phyloP scores from a whole-genome alignment of 2,329 filamentous ascomycete species.

The Colletotrichum agaves region DNA sequence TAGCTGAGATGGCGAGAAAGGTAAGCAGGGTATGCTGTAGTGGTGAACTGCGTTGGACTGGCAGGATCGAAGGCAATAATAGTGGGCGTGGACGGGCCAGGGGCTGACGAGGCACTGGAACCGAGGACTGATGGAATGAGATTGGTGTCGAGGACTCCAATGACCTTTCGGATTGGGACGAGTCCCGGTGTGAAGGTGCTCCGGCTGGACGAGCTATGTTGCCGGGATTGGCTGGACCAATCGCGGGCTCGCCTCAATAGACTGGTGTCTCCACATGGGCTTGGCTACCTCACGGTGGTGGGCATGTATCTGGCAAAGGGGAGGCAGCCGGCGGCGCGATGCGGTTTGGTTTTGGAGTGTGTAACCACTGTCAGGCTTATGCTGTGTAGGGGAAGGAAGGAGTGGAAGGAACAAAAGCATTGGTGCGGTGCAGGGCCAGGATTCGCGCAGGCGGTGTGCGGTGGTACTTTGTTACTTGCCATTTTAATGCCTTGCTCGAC shows the following conservation, averaged over 20 bases:
- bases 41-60: not conserved
- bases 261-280: slow-evolving; percentile 13
- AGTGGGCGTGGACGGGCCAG: slow-evolving; percentile 6
- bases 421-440: not conserved
- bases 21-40: not conserved
- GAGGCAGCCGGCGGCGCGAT: not conserved
- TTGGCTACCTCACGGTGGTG: slow-evolving; percentile 1
- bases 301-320: slow-evolving; percentile 15
- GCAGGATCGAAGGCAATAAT: not conserved
- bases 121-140: slow-evolving; percentile 15
- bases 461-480: too few species aligned
- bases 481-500: not conserved
- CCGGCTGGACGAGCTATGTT: not conserved
- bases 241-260: slow-evolving; percentile 31
- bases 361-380: too few species aligned
- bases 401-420: not conserved
- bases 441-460: not conserved
- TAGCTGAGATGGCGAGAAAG: too few species aligned
- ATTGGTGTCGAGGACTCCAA: not conserved
- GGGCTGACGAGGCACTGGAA: slow-evolving; percentile 26
- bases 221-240: slow-evolving; percentile 11
- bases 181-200: not conserved
- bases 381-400: not conserved
- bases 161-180: too few species aligned
- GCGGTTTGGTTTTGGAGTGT: not conserved